Percentiles rank a stretch among this genome's conserved stretches.
phyloP scores from a whole-genome alignment of 441 rosid genomes.

The Brassica hybrid region DNA sequence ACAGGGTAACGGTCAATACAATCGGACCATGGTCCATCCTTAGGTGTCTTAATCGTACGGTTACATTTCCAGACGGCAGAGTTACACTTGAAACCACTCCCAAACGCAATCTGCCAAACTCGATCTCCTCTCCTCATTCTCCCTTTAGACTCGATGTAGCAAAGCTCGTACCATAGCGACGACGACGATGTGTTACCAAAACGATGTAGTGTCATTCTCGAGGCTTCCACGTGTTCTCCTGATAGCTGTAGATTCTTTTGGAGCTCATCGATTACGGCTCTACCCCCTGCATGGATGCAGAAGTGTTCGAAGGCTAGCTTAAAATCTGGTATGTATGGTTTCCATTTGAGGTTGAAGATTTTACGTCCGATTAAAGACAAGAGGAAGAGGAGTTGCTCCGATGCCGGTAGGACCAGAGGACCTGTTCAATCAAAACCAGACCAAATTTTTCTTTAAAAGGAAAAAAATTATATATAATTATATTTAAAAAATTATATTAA shows the following conservation, averaged over 20 bases:
- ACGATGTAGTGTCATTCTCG: slow-evolving; percentile 88
- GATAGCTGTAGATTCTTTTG: slow-evolving; percentile 88
- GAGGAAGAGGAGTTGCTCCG: slow-evolving; percentile 85
- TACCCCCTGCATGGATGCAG: slow-evolving; percentile 96
- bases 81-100: slow-evolving; percentile 97
- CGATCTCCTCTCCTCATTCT: slow-evolving; percentile 85
- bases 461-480: no score
- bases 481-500: no score
- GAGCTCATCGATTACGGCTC: slow-evolving; percentile 91
- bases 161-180: slow-evolving; percentile 86
- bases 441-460: not conserved
- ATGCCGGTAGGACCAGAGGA: slow-evolving; percentile 89
- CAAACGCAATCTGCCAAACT: slow-evolving; percentile 94
- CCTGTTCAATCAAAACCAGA: slow-evolving; percentile 29
- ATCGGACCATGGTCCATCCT: slow-evolving; percentile 83
- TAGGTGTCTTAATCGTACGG: slow-evolving; percentile 59
- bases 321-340: slow-evolving; percentile 94
- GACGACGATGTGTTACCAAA: slow-evolving; percentile 97
- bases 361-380: slow-evolving; percentile 79
- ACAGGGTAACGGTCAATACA: slow-evolving; percentile 89
- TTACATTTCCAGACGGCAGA: slow-evolving; percentile 96
- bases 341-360: slow-evolving; percentile 75
- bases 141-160: slow-evolving; percentile 85
- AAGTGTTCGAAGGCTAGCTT: slow-evolving; percentile 95
- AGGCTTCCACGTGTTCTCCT: slow-evolving; percentile 86